Evolutionary conservation across 495 filamentous ascomycete genomes (phyloP).

Genomic region (Aspergillus asperescens): DNA sequence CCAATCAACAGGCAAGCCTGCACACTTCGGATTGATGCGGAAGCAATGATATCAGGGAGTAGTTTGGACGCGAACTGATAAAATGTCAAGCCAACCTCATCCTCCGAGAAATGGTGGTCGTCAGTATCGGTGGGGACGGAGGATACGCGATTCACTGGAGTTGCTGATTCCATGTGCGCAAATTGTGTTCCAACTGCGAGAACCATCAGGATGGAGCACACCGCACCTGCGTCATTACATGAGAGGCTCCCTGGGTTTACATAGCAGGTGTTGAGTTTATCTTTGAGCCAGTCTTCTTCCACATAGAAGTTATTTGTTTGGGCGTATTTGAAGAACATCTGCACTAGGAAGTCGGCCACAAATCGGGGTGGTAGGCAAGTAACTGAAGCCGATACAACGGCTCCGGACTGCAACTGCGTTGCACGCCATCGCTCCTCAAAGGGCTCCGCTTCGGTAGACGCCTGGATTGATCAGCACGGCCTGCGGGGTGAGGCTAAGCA

Average conservation of each 20-base stretch:
- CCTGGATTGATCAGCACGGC: constrained; percentile 25
- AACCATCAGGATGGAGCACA: constrained; percentile 47
- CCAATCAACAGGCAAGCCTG: constrained; percentile 49
- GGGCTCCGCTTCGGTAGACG: constrained; percentile 36
- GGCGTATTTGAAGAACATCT: constrained; percentile 51
- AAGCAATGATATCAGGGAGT: constrained; percentile 51
- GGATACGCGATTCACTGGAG: constrained; percentile 36
- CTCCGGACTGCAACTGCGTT: constrained; percentile 44
- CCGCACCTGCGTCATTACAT: constrained; percentile 41
- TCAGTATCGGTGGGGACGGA: constrained; percentile 25
- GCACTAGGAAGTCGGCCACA: constrained; percentile 47
- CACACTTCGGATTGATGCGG: constrained; percentile 46
- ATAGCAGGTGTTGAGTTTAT: constrained; percentile 43
- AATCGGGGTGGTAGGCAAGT: constrained; percentile 47
- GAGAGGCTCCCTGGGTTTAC: constrained; percentile 37
- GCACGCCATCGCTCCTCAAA: constrained; percentile 48
- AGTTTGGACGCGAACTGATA: constrained; percentile 48
- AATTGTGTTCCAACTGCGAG: constrained; percentile 52
- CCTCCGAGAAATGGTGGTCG: constrained; percentile 46
- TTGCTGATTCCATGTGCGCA: constrained; percentile 47
- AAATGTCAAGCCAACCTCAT: constrained; percentile 49
- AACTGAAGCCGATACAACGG: constrained; percentile 35
- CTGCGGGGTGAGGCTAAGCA: not conserved
- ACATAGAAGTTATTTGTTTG: constrained; percentile 50
- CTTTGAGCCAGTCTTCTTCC: constrained; percentile 45